Conservation (phyloP, 306 rosid genomes). For the Quercus robur region DNA sequence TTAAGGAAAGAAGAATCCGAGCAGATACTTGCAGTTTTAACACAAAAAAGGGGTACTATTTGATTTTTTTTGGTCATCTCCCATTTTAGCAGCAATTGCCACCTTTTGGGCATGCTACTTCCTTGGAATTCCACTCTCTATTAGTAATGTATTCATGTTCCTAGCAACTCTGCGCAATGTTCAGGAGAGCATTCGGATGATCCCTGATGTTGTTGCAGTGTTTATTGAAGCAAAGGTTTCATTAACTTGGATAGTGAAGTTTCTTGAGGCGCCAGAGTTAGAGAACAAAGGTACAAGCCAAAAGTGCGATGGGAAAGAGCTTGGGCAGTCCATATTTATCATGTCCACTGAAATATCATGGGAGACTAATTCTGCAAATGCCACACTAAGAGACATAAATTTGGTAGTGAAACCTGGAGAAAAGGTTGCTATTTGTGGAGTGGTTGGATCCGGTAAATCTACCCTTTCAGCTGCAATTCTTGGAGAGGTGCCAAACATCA, state of each 20-base stretch:
- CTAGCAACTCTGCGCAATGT: conserved; percentile 22
- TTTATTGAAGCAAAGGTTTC: conserved; percentile 33
- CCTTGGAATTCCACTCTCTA: conserved; percentile 14
- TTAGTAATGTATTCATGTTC: conserved; percentile 24
- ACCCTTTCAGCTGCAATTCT: conserved; percentile 32
- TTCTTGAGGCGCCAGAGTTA: conserved; percentile 26
- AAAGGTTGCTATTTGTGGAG: conserved; percentile 35
- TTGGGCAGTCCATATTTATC: conserved; percentile 9
- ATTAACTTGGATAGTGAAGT: conserved; percentile 18
- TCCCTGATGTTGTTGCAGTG: conserved; percentile 21
- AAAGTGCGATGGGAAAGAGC: neutral
- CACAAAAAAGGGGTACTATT: conserved; percentile 7
- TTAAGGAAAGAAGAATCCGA: conserved; percentile 20
- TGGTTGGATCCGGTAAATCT: conserved; percentile 33
- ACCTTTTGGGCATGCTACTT: conserved; percentile 32
- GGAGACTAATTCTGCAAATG: conserved; percentile 18
- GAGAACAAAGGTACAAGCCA: conserved; percentile 6
- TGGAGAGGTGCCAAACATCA: conserved; percentile 29
- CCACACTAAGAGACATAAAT: conserved; percentile 19
- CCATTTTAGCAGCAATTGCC: conserved; percentile 9
- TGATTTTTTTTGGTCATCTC: conserved; percentile 27
- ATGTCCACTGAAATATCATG: conserved; percentile 20
- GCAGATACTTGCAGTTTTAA: conserved; percentile 1
- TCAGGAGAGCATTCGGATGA: conserved; percentile 27
- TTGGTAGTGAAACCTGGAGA: conserved; percentile 19